Base-by-base conservation (phyloP, 2,329 filamentous ascomycete species). In the Aspergillus novofumigatus region DNA sequence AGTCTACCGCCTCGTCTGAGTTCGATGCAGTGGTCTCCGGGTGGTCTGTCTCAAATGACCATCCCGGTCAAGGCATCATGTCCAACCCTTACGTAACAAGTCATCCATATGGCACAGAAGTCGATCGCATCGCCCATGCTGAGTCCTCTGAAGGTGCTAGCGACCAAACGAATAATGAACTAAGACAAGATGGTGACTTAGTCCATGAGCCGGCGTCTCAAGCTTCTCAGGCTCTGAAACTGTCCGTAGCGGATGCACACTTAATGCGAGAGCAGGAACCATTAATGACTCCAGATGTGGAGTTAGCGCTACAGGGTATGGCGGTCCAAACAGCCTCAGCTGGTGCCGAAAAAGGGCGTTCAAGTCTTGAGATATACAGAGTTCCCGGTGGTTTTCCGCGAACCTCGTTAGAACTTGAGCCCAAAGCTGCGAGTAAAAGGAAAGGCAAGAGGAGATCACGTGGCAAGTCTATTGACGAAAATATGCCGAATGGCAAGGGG, bases 331-430 rank as follows among this genome's bases (percentile, higher is more conserved):
- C 77, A 56, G 75, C 80, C 28, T 81, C 80, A 10, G 80, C 81
- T 3, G 76, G 71, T 6, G 29, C 75, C 21, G 75, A 78, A 42
- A 71, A 73, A 58, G 60, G 45, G 65, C 64, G 66, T 62, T 66
- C 59, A 69, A 73, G 75, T 58, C 65, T 70, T 56, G 68, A 77
- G 58, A 72, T 76, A 53, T 80, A 82, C 44, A 78, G 78, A 44
- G 72, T 87, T 17, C 86, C 87, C 8, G 86, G 86, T 7, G 80
- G 79, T 0, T 89, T 86, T 60, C 84, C 84, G 1, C 62, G 63
- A 17, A 60, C 68, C 5, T 62, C 61, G 9, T 62, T 69, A 23
- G 67, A 71, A 29, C 56, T 60, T 7, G 60, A 58, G 32, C 50
- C 57, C 10, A 62, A 62, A 47, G 52, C 53, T 21, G 50, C 54